These are phyloP conservation scores for Hypholoma sublateritium DNA, from an alignment of 768 basidiomycete genomes.

Conservation along the genomic window DNA sequence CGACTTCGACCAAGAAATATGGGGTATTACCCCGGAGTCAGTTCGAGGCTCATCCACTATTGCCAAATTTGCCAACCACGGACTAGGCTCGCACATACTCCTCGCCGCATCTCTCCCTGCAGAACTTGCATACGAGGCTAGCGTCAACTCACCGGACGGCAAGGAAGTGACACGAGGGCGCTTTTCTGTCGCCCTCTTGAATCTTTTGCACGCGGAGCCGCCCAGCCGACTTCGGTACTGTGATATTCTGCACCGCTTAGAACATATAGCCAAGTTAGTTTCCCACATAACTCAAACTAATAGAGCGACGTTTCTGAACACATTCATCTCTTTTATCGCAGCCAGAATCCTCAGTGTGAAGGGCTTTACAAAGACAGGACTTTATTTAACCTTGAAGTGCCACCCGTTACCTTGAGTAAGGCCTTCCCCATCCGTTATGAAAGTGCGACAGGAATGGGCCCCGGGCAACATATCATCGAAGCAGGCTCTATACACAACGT, in stretches of 20 bases:
- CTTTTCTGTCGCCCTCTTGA: neutral
- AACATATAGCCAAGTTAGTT: constrained; percentile 1
- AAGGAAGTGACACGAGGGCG: neutral
- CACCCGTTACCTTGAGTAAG: neutral
- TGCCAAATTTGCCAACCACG: neutral
- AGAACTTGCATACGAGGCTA: neutral
- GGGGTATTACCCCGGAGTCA: neutral
- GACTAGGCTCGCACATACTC: neutral
- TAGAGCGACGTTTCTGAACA: neutral
- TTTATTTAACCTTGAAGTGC: neutral
- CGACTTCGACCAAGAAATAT: neutral
- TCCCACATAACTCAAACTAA: neutral
- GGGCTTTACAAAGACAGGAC: constrained; percentile 4
- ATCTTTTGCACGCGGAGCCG: neutral
- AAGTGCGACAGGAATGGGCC: neutral
- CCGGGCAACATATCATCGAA: neutral
- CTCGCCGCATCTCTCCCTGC: neutral
- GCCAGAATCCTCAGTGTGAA: constrained; percentile 16
- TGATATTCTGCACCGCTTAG: constrained; percentile 4
- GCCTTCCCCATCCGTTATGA: neutral
- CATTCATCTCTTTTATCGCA: neutral
- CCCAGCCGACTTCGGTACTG: constrained; percentile 8
- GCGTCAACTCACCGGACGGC: neutral
- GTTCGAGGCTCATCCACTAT: neutral
- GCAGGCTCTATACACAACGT: neutral